Base-by-base conservation (phyloP, 768 basidiomycete genomes). In the Chiua virens region DNA sequence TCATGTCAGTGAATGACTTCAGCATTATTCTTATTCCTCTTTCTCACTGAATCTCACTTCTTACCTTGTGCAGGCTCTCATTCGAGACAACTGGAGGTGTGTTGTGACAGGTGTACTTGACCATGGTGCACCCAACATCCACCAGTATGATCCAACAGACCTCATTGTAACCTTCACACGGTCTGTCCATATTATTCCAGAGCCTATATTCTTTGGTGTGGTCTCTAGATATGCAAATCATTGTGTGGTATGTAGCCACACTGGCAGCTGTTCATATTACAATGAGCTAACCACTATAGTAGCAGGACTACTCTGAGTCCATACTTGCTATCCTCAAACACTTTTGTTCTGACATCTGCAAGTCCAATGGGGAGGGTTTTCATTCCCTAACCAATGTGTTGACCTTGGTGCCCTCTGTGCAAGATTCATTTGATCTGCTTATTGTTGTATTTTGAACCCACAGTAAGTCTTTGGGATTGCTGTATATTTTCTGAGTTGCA, bases 1-100 rank as follows among this genome's bases (percentile, higher is more conserved):
- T 22, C 27, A 8, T 3, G 54, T 58, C 15, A 36, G 45, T 49
- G 25, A 28, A 49, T n/a, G 23, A 30, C 4, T 6, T 4, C 9
- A 5, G 9, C 28, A 25, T 4, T 25, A 25, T 4, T 8, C 25
- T 25, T 25, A 8, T 25, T 8, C 25, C 23, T 21, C 23, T 13
- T 39, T 46, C 41, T 49, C 32, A 40, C 17, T 34, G 32, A n/a
- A 2, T 8, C 2, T 8, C 9, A 5, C 9, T 30, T 8, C 28
- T 34, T 14, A 3, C 38, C 27, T 55, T 45, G 13, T 27, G 47
- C 20, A 72, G 73, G 71, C 74, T 42, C 59, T 73, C 18, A 47
- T 67, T 38, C 69, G 73, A 27, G 73, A 75, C 50, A 62, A 58
- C 5, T 71, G 53, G 57, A 66, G 59, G 41, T 75, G 73, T 49